Evolutionary conservation across 352 stramenopile genomes (phyloP), one percentile per base, ranked within the genome.

Genomic region (Thalassiosira allenii): DNA sequence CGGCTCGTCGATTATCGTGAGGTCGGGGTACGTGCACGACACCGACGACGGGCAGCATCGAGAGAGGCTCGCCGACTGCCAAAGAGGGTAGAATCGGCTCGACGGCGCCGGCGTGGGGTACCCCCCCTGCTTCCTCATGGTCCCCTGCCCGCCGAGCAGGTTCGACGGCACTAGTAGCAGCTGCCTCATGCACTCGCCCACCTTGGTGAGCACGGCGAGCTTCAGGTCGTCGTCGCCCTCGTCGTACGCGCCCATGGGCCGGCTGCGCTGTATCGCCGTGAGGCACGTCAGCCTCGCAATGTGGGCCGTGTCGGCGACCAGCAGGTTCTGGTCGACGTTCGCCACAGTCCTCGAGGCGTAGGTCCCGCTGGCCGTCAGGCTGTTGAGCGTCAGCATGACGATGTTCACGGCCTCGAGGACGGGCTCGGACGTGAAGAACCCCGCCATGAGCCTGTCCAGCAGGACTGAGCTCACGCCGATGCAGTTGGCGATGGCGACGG

Each of bases 381-480:
- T 83, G 23, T 85, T 83, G 27, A 94, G 72, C 9, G 86, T 81
- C 14, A 84, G 73, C 61, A 93, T 75, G 20, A 79, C 79, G 67
- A 93, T 89, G 22, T 84, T 83, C 0, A 94, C 79, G 43, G 76
- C 75, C 47, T 91, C 67, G 3, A 94, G 69, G 56, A 91, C 75
- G 9, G 80, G 65, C 63, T 93, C 85, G 1, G 81, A 86, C 17
- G 79, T 91, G 64, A 94, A 94, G 72, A 94, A 93, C 59, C 89
- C 91, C 52, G 77, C 74, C 67, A 94, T 90, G 12, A 94, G 65
- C 27, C 86, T 78, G 51, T 94, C 87, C 37, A 94, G 76, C 25
- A 95, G 73, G 14, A 93, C 84, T 25, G 89, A 92, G 54, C 80
- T 85, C 0, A 94, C 67, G 14, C 88, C 89, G 32, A 94, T 86